Conservation (phyloP, 129 eudicot genomes). For the Scalesia atractyloides region DNA sequence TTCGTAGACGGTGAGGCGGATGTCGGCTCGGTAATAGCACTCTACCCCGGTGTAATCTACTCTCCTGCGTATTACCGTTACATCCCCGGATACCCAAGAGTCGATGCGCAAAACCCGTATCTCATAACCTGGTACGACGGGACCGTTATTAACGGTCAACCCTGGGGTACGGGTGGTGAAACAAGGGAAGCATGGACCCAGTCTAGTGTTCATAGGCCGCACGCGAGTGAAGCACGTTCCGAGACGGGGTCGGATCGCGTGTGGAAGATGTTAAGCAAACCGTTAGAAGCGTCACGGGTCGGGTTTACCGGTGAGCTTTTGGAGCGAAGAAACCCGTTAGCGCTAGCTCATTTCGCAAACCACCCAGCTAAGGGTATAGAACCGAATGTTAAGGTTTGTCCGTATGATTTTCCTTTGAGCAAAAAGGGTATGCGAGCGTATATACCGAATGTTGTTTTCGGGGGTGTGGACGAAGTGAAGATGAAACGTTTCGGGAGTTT, state of each 20-base stretch:
- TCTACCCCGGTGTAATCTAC: constrained; percentile 86
- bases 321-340: constrained; percentile 88
- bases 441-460: constrained; percentile 74
- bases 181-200: constrained; percentile 73
- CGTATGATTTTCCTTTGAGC: constrained; percentile 73
- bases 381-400: constrained; percentile 91
- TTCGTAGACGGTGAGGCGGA: constrained; percentile 83
- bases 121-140: constrained; percentile 92
- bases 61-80: constrained; percentile 95
- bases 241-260: constrained; percentile 75
- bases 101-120: constrained; percentile 76
- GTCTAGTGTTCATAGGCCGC: constrained; percentile 29
- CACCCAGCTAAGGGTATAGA: constrained; percentile 64
- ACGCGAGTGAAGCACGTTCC: constrained; percentile 27
- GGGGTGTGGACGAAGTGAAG: constrained; percentile 54
- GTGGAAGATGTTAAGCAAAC: constrained; percentile 93
- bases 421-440: constrained; percentile 74
- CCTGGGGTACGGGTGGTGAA: constrained; percentile 89
- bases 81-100: constrained; percentile 92
- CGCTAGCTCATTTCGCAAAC: constrained; percentile 85
- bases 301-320: constrained; percentile 55
- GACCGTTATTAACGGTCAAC: constrained; percentile 82
- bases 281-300: constrained; percentile 51
- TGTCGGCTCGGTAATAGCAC: constrained; percentile 82
- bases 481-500: constrained; percentile 86